Base-by-base conservation (phyloP, 306 rosid genomes). In the Rubus parviflorus region DNA sequence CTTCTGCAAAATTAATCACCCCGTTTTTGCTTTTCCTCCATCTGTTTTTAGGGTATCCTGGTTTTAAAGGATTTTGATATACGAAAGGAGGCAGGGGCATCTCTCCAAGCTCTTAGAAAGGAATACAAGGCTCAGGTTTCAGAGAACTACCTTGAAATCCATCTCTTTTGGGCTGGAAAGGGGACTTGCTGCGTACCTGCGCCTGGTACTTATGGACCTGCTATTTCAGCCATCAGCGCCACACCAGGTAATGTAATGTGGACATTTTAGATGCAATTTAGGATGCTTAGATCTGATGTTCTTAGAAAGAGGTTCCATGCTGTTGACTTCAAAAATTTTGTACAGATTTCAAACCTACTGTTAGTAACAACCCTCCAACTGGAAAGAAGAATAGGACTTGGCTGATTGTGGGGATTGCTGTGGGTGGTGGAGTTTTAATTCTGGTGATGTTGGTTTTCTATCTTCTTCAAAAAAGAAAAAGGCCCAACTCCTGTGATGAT, bases 151-250 rank as follows among this genome's bases (percentile, higher is more conserved):
- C 70, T 93, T 19, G 97, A 90, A 79, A 79, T 93, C 75, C 97
- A 92, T 87, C 90, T 92, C 47, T 85, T 90, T 79, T 90, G 96
- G 97, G 96, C 93, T n/a, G 97, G 97, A 49, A 92, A 92, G 77
- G 97, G 97, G 63, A 90, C 93, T 56, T 90, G 96, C 64, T 90
- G 96, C 74, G 76, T 89, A 62, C 96, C 94, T 57, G 5, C 0
- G 14, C 88, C 73, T 67, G 93, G 90, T 71, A 80, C 88, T 48
- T 90, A 86, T 79, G 97, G 97, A 6, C 97, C 98, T 79, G 71
- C 87, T 75, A 78, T 93, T 85, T 89, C 89, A 69, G 94, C 93
- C 76, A 85, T 93, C 81, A 89, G 87, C 19, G 90, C 93, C 25
- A 83, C 67, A 47, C 90, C 94, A 84, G 89, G 97, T 92, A 83